Evolutionary conservation across 116 monocot genomes (phyloP).

Genomic region (Posidonia oceanica): DNA sequence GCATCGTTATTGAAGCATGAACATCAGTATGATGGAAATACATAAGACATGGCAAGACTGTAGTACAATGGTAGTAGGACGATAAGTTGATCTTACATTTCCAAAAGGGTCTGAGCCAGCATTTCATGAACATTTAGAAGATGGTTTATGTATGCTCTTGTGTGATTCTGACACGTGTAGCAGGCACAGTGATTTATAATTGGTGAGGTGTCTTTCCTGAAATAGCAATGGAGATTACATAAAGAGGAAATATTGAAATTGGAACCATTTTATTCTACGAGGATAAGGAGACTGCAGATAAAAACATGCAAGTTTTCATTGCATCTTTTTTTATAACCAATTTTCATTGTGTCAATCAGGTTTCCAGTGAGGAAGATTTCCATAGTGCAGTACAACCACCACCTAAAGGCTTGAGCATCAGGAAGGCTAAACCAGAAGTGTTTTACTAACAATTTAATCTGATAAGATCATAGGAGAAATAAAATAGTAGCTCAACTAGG

Average conservation of each 20-base stretch:
- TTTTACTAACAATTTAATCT: too few species aligned
- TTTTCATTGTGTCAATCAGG: too few species aligned
- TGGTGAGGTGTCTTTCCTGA: constrained; percentile 68
- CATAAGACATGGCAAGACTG: not conserved
- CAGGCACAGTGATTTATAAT: constrained; percentile 50
- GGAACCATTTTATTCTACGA: not conserved
- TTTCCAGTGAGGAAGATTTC: too few species aligned
- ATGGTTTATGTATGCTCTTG: constrained; percentile 87
- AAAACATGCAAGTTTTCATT: too few species aligned
- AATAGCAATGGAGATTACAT: not conserved
- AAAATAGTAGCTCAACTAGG: too few species aligned
- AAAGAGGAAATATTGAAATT: not conserved
- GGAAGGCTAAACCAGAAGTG: too few species aligned
- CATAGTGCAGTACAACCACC: too few species aligned
- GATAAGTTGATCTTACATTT: constrained; percentile 37
- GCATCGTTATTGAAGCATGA: constrained; percentile 9
- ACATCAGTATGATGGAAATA: not conserved
- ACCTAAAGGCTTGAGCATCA: too few species aligned
- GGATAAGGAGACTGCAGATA: too few species aligned
- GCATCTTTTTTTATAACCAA: too few species aligned
- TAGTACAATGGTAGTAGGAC: not conserved
- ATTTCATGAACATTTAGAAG: constrained; percentile 93
- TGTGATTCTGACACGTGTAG: constrained; percentile 76
- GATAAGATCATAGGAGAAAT: too few species aligned
- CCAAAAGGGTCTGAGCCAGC: constrained; percentile 84